A percentile compares a stretch with the other conserved stretches of the same genome.
phyloP scores from a whole-genome alignment of 257 asterid species.

The Capsicum baccatum region DNA sequence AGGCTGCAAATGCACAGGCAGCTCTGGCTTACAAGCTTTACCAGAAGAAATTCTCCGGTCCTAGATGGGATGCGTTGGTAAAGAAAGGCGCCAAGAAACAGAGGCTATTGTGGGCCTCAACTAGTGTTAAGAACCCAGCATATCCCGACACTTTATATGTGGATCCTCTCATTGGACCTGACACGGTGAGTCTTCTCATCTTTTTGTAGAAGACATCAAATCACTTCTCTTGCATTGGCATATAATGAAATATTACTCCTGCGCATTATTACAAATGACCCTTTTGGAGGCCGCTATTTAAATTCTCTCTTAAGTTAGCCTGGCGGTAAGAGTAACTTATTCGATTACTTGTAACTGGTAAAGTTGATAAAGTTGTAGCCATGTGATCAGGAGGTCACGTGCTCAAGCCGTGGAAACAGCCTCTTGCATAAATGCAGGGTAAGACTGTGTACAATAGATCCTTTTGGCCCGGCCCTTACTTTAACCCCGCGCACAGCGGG shows the following conservation, averaged over 20 bases:
- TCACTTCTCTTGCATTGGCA: neutral
- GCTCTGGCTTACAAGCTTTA: constrained; percentile 89
- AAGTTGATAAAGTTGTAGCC: no score
- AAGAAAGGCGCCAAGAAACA: constrained; percentile 99
- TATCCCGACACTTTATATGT: constrained; percentile 95
- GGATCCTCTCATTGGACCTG: constrained; percentile 99
- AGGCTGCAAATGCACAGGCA: constrained; percentile 99
- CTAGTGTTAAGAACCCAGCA: constrained; percentile 98
- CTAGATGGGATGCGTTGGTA: constrained; percentile 98
- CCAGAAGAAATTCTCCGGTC: constrained; percentile 96
- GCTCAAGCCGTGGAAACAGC: no score
- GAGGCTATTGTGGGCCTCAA: constrained; percentile 98
- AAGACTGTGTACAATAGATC: no score
- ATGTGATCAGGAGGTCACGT: no score
- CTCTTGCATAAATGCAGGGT: no score
- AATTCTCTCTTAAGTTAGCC: no score
- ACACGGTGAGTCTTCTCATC: constrained; percentile 71
- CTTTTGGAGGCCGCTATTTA: neutral
- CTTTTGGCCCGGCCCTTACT: no score
- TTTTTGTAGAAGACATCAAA: constrained; percentile 22
- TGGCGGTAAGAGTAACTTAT: no score
- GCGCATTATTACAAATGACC: neutral
- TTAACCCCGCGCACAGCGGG: no score
- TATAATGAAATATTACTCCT: neutral
- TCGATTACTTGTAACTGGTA: neutral